Base-by-base conservation (phyloP, 805 yeast species). In the Pichia paraexigua region DNA sequence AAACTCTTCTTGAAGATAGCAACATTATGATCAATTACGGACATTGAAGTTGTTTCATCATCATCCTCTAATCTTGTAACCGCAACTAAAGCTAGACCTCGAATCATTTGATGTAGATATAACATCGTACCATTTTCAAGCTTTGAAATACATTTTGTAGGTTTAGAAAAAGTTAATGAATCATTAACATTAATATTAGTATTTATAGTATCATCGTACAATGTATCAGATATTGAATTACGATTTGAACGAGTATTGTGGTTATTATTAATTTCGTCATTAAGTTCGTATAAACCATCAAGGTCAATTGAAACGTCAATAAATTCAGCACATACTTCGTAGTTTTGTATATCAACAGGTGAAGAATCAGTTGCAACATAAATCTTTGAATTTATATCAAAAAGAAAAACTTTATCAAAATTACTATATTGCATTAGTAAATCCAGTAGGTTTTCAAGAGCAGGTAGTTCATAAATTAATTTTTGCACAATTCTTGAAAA, bases 241-340 rank as follows among this genome's bases (percentile, higher is more conserved):
- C 48, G 45, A 22, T 47, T 45, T n/a, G 15, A 18, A 7, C 24
- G 43, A n/a, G 39, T 35, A 35, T 22, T 43, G 39, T 7, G 28
- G 25, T 15, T 40, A 43, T 20, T 7, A 21, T 27, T 4, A 27
- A 12, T 43, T 27, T 35, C 20, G 39, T 35, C 52, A 27, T 50
- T 47, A n/a, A 52, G 42, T 46, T 78, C 77, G 58, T 86, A 85
- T 43, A 86, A 65, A 47, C 85, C 86, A 59, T 88, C 91, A 56
- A 94, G 70, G 63, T 94, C 98, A 25, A 90, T 84, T 3, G 96
- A 84, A 17, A 92, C 94, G 66, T 94, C 98, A 45, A 94, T 92
- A 63, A 94, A 94, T 63, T 94, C 98, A 0, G 97, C 95, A 67
- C 98, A 94, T 2, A 92, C 95, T 65, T 94, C 97, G 65, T 94